These are phyloP conservation scores for Scheffersomyces illinoinensis DNA, from an alignment of 1,139 yeast genomes.

Conservation along the genomic window DNA sequence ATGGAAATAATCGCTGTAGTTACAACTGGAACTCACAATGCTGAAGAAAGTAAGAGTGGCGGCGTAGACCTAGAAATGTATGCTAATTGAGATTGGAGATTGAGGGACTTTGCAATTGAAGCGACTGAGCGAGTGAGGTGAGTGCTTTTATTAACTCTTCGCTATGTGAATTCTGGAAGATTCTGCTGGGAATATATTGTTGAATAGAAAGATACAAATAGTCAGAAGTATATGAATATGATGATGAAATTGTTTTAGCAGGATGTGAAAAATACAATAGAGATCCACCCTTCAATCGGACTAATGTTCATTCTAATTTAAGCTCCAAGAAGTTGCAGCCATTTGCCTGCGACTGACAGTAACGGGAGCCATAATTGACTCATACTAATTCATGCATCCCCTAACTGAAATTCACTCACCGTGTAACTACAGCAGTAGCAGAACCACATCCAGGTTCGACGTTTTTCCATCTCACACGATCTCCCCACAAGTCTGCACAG, in stretches of 20 bases:
- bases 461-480: background rate
- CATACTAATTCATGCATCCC: background rate
- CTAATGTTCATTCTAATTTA: too few species aligned
- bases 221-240: too few species aligned
- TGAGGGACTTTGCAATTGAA: background rate
- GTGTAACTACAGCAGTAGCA: background rate
- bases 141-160: background rate
- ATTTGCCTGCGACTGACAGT: background rate
- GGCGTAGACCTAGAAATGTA: background rate
- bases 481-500: conserved; percentile 1
- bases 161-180: background rate
- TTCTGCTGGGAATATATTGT: too few species aligned
- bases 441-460: background rate
- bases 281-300: too few species aligned
- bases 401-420: background rate
- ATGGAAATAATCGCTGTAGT: background rate
- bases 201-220: too few species aligned
- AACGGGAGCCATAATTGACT: background rate
- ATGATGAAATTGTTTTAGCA: too few species aligned
- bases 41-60: background rate
- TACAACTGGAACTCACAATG: background rate
- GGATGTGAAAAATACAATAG: too few species aligned
- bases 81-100: background rate
- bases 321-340: background rate
- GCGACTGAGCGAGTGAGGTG: background rate